Evolutionary conservation across 140 eudicot genomes (phyloP), one percentile per base, ranked within the genome.

Genomic region (Anethum foeniculum): DNA sequence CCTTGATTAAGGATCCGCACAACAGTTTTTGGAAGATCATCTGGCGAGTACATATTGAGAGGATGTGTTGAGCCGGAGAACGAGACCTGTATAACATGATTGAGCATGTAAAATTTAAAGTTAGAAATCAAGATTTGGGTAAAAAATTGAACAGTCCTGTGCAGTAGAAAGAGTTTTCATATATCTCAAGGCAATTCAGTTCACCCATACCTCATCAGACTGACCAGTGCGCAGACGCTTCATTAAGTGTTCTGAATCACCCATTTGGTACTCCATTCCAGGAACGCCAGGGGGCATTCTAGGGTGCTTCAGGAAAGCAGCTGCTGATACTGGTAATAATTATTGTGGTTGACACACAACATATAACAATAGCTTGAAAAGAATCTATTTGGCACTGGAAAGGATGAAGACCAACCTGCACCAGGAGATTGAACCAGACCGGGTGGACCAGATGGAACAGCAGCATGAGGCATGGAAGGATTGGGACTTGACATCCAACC

Each of bases 401-500:
- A n/a, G 77, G 36, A 3, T 7, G 75, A 82, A 79, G 8, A 23
- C 84, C n/a, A 38, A 92, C 95, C 93, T 82, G 93, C 87, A 49
- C 85, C 85, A 44, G 91, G 92, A 49, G 95, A 87, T 84, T 88
- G 96, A 81, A 89, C 89, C 77, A 92, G 93, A 44, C 96, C 91
- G 60, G 93, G 87, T 80, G 97, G 96, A 56, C 89, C 92, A 47
- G 96, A 81, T 65, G 92, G 86, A 85, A 89, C 89, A 82, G 89
- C 89, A 49, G 82, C 87, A 82, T 92, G 97, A 65, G 92, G 90
- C 85, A 92, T 87, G 36, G 95, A 84, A 47, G 89, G 90, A 84
- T 87, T 89, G 77, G 90, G 85, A 87, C 84, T 79, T 58, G 97
- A 89, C 97, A 92, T 92, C 97, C 97, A 92, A 72, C 95, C 95